These are phyloP conservation scores for Zizania palustris DNA, from an alignment of 202 grass and related monocot species.

Conservation along the genomic window DNA sequence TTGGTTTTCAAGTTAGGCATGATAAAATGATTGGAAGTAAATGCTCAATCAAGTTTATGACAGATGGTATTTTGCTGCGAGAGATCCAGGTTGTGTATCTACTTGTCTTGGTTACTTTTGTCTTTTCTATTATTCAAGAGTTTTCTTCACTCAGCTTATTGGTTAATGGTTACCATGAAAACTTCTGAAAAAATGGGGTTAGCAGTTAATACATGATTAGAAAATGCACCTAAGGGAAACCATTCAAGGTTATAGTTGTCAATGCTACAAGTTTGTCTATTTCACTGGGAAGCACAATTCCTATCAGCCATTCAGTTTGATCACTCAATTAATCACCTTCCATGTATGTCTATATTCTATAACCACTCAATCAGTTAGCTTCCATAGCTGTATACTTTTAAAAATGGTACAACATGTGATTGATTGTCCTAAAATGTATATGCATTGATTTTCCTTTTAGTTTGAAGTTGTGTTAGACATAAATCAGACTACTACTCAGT, in stretches of 20 bases:
- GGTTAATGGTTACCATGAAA: slow-evolving; percentile 12
- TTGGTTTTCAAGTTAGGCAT: slow-evolving; percentile 99
- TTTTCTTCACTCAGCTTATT: slow-evolving; percentile 25
- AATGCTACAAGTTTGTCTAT: slow-evolving; percentile 10
- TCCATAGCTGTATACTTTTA: slow-evolving; percentile 30
- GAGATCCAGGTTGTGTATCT: slow-evolving; percentile 72
- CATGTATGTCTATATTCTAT: not conserved
- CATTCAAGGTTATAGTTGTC: slow-evolving; percentile 10
- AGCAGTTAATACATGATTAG: slow-evolving; percentile 17
- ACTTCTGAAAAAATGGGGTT: slow-evolving; percentile 21
- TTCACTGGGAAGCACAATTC: not conserved
- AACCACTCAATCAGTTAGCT: slow-evolving; percentile 15
- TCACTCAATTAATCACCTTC: not conserved
- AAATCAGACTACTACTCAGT: slow-evolving; percentile 34
- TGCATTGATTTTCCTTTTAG: not conserved
- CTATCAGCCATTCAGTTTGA: not conserved
- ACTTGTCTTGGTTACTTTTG: slow-evolving; percentile 32
- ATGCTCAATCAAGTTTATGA: slow-evolving; percentile 99
- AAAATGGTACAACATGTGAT: slow-evolving; percentile 10
- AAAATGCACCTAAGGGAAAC: slow-evolving; percentile 22
- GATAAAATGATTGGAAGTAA: slow-evolving; percentile 77
- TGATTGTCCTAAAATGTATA: slow-evolving; percentile 15
- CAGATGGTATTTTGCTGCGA: slow-evolving; percentile 94
- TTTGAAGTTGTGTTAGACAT: slow-evolving; percentile 12
- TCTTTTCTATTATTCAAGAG: slow-evolving; percentile 23